Base-by-base conservation (phyloP, 768 basidiomycete genomes). In the Pulveroboletus ravenelii region DNA sequence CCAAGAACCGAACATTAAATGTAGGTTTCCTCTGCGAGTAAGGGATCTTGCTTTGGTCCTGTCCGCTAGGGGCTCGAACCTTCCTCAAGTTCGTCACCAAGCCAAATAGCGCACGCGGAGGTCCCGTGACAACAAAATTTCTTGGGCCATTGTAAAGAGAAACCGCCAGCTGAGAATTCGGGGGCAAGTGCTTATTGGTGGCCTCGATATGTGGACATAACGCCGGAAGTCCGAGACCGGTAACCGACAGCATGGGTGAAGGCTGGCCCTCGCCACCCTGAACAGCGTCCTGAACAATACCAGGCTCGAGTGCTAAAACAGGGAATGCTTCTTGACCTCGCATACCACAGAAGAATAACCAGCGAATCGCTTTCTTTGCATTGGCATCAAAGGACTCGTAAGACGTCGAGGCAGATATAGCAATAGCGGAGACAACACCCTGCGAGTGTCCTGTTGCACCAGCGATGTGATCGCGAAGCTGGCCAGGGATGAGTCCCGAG, bases 401-500 rank as follows among this genome's bases (percentile, higher is more conserved):
- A 23, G 84, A 82, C 15, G 76, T 75, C 5, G 93, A 92, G 5
- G 89, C 82, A 7, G 94, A 79, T 61, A 97, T 82, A 35, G 81
- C 85, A 46, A 94, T 80, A n/a, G 96, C 96, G 12, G 94, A 91
- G 42, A 96, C 85, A 59, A 99, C 83, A 57, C 96, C 96, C 69
- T 98, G 95, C 2, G 94, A 97, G 72, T 99, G 96, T 30, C 96
- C 96, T 14, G 96, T 98, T 3, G 93, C 82, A 31, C 95, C 95
- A 10, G 81, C 75, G 48, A 98, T 78, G 41, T 79, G 79, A 41
- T 76, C 70, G 35, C 89, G 82, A 66, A 96, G 78, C 62, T 94
- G 81, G 9, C 84, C 89, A 1, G 93, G 93, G 8, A 82, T 82
- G 38, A 91, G 70, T 50, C 83, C 81, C 18, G 84, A 74, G 48